Evolutionary conservation across 495 filamentous ascomycete species (phyloP).

Genomic region (Aspergillus ostianus): DNA sequence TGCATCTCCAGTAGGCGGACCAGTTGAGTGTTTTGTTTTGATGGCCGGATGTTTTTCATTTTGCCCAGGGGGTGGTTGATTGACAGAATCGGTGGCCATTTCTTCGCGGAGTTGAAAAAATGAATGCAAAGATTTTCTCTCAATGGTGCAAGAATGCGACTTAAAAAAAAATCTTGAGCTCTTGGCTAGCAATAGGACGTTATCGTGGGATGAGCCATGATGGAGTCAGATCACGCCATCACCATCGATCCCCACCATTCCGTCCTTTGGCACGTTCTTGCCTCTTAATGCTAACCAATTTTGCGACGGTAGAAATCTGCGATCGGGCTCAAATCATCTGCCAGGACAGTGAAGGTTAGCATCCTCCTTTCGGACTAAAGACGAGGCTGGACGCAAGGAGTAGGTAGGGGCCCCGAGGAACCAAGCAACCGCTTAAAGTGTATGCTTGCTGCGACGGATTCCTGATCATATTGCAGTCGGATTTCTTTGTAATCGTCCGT

Average conservation of each 20-base stretch:
- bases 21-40: not conserved
- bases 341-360: too few species aligned
- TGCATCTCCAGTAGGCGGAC: slow-evolving; percentile 2
- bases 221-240: slow-evolving; percentile 6
- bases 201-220: slow-evolving; percentile 2
- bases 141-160: not conserved
- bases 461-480: too few species aligned
- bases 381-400: too few species aligned
- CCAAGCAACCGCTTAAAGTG: too few species aligned
- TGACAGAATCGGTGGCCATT: not conserved
- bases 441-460: too few species aligned
- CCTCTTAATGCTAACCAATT: too few species aligned
- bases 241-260: not conserved
- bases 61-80: not conserved
- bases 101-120: not conserved
- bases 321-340: too few species aligned
- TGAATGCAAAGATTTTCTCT: too few species aligned
- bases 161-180: not conserved
- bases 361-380: too few species aligned
- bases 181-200: not conserved
- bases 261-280: not conserved
- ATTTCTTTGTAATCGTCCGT: too few species aligned
- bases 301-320: too few species aligned
- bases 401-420: too few species aligned
- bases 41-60: not conserved